Percentiles rank a stretch among this genome's conserved stretches.
Evolutionary conservation across 2,329 filamentous ascomycete species (phyloP).

Genomic region (Neoscytalidium dimidiatum): DNA sequence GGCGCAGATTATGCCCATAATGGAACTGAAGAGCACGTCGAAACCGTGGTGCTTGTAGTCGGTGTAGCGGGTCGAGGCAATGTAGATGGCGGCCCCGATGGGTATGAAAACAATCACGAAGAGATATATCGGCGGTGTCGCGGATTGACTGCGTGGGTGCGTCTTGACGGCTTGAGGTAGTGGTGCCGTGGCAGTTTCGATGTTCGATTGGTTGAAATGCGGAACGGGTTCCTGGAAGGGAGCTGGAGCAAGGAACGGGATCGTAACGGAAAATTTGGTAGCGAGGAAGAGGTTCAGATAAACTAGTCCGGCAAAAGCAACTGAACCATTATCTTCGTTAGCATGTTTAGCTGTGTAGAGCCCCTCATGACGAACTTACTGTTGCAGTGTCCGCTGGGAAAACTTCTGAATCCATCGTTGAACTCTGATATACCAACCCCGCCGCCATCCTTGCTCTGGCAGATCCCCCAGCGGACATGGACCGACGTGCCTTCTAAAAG

Average conservation of each 20-base stretch:
- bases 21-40: conserved; percentile 16
- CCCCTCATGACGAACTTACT: background rate
- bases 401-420: conserved; percentile 14
- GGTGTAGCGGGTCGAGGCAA: conserved; percentile 17
- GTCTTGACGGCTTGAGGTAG: background rate
- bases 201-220: background rate
- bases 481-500: conserved; percentile 10
- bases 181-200: too few relatives aligned
- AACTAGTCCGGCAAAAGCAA: conserved; percentile 6
- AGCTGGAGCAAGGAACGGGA: conserved; percentile 1
- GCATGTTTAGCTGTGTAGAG: too few relatives aligned
- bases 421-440: background rate
- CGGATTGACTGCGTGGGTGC: background rate
- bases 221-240: background rate
- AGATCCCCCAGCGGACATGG: conserved; percentile 9
- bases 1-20: conserved; percentile 2
- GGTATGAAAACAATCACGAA: conserved; percentile 16
- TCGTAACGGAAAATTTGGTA: conserved; percentile 1
- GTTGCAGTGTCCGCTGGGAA: conserved; percentile 15
- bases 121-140: conserved; percentile 11
- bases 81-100: conserved; percentile 18
- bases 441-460: conserved; percentile 1
- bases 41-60: conserved; percentile 20
- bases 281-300: conserved; percentile 17
- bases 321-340: background rate